Evolutionary conservation across 2,329 filamentous ascomycete genomes (phyloP).

Genomic region (Trichoderma lentiforme): DNA sequence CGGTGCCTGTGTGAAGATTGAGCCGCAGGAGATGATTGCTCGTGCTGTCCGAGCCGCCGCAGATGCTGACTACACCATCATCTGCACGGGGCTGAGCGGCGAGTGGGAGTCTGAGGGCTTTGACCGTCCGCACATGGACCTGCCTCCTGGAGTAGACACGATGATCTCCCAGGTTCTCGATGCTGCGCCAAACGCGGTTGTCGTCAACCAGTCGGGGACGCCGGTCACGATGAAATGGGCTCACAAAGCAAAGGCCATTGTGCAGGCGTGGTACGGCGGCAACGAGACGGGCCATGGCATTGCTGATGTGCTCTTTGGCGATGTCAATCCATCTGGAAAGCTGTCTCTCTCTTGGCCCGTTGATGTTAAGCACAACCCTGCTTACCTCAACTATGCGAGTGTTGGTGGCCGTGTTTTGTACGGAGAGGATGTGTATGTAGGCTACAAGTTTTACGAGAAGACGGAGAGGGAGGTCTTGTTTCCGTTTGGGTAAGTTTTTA

Average conservation of each 20-base stretch:
- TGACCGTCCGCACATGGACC: neutral
- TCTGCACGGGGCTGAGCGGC: neutral
- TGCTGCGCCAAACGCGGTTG: neutral
- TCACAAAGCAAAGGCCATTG: neutral
- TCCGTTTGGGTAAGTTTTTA: neutral
- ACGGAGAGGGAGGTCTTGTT: neutral
- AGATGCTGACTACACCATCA: neutral
- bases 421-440: neutral
- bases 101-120: constrained; percentile 5
- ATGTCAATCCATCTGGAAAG: neutral
- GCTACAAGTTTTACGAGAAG: constrained; percentile 3
- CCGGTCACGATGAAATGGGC: constrained; percentile 1
- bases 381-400: constrained; percentile 5
- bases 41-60: neutral
- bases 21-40: neutral
- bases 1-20: neutral
- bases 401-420: neutral
- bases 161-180: constrained; percentile 1
- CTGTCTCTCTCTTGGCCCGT: neutral
- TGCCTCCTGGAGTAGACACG: neutral
- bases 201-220: neutral
- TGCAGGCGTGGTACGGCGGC: neutral
- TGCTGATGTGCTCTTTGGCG: neutral
- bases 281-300: constrained; percentile 4
- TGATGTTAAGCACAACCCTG: neutral